Evolutionary conservation across 768 basidiomycete species (phyloP), one percentile per base, ranked within the genome.

Genomic region (Leucosporidium scottii): DNA sequence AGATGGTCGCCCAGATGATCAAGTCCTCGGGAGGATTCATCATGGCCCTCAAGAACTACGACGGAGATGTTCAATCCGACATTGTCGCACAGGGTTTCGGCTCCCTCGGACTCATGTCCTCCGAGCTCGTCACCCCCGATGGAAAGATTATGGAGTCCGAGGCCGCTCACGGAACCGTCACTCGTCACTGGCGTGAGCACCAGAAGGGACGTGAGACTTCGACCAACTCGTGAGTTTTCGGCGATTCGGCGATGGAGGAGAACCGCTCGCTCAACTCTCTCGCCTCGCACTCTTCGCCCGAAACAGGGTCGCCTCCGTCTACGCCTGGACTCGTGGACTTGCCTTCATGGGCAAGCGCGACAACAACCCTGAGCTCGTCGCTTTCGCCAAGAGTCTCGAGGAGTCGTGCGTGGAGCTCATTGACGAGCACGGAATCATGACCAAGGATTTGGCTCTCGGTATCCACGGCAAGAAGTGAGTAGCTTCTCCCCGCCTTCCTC

Each of bases 151-250:
- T 97, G 77, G 96, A 99, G 80, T 86, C 87, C 73, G 96, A 99
- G 80, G 96, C 96, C 58, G 94, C 94, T 17, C 94, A 99, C 78
- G 94, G 91, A 79, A 76, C 76, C 73, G 72, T 73, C 39, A 78
- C 73, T 21, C 87, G 94, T 49, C 94, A 98, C 81, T 99, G 93
- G 80, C 88, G 94, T 65, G 94, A 98, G 80, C 88, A 85, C 78
- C 94, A 98, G 80, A 94, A 97, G 82, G 94, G 94, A 60, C 87
- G 88, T 67, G 96, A 98, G 82, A 98, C 94, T 17, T 93, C 90
- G 65, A 99, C 94, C 57, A 99, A 99, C 84, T 93, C 94, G 50
- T 44, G 39, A 44, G 39, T 44, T 44, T 44, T 44, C 39, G 13
- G 15, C 39, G 39, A 36, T 13, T 44, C 39, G 39, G 39, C 39